A percentile compares a stretch with the other conserved stretches of the same genome.
Evolutionary conservation across 352 stramenopile genomes (phyloP).

Genomic region (Pythium brassicae): DNA sequence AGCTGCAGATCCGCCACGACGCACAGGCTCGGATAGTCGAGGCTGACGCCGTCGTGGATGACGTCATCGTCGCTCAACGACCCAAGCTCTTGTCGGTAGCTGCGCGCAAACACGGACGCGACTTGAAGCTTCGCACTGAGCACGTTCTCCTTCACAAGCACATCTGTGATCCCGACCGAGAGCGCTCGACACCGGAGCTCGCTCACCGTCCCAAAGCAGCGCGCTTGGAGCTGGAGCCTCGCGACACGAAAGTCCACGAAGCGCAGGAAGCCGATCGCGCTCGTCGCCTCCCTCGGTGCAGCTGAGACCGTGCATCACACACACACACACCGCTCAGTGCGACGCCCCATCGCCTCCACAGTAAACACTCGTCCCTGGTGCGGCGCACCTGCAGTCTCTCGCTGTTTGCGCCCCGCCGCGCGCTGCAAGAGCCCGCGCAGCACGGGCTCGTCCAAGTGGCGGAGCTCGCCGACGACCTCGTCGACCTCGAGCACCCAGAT

Average conservation of each 20-base stretch:
- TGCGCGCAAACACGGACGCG: slow-evolving; percentile 13
- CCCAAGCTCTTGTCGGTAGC: not conserved
- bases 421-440: slow-evolving; percentile 21
- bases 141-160: slow-evolving; percentile 46
- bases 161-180: slow-evolving; percentile 51
- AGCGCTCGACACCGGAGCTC: slow-evolving; percentile 38
- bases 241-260: slow-evolving; percentile 57
- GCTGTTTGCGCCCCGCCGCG: slow-evolving; percentile 2
- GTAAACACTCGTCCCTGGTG: no score
- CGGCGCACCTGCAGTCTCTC: no score
- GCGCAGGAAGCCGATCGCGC: slow-evolving; percentile 49
- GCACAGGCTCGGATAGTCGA: slow-evolving; percentile 11
- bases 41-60: slow-evolving; percentile 6
- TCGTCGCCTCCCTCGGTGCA: slow-evolving; percentile 14
- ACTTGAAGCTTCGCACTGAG: slow-evolving; percentile 35
- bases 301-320: not conserved
- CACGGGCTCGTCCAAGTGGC: slow-evolving; percentile 31
- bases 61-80: not conserved
- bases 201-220: slow-evolving; percentile 28
- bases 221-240: slow-evolving; percentile 27
- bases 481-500: slow-evolving; percentile 58
- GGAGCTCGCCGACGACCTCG: slow-evolving; percentile 31
- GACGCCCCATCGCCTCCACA: no score
- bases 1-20: slow-evolving; percentile 19
- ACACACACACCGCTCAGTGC: no score